Percentiles rank a stretch among this genome's conserved stretches.
These are phyloP conservation scores for Miscanthus lutarioriparius DNA, from an alignment of 176 grass and related monocot species.

Conservation along the genomic window DNA sequence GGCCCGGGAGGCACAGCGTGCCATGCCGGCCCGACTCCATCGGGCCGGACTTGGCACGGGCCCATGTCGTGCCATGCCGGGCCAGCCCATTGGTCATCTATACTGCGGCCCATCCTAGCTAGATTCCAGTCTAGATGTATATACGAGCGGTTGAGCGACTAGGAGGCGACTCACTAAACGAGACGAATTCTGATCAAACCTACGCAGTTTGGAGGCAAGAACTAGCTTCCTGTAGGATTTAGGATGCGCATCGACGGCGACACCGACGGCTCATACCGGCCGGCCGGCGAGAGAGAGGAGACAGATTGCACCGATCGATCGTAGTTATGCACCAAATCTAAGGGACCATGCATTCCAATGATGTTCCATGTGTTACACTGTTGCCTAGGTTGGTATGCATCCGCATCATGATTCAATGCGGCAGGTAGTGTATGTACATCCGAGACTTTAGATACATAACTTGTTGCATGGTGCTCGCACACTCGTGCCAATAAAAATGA, in stretches of 20 bases:
- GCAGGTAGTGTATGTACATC: not conserved
- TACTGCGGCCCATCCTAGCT: not conserved
- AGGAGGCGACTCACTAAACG: not conserved
- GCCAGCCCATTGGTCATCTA: no score
- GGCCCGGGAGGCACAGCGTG: no score
- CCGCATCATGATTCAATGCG: not conserved
- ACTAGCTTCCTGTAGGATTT: not conserved
- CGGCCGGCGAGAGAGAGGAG: not conserved
- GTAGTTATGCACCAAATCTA: not conserved
- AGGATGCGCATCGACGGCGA: not conserved
- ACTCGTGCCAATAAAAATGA: no score
- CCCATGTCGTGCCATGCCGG: no score
- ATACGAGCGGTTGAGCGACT: no score
- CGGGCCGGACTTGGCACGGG: no score
- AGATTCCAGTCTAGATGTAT: no score
- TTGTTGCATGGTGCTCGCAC: no score
- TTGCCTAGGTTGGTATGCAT: not conserved
- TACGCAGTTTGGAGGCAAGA: not conserved
- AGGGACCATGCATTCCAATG: not conserved
- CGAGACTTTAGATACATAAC: no score
- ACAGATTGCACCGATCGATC: not conserved
- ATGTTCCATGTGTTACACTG: not conserved
- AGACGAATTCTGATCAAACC: not conserved
- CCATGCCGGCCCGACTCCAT: no score
- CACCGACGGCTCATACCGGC: not conserved